phyloP scores from a whole-genome alignment of 140 eudicot species.

The Senecio squalidus region DNA sequence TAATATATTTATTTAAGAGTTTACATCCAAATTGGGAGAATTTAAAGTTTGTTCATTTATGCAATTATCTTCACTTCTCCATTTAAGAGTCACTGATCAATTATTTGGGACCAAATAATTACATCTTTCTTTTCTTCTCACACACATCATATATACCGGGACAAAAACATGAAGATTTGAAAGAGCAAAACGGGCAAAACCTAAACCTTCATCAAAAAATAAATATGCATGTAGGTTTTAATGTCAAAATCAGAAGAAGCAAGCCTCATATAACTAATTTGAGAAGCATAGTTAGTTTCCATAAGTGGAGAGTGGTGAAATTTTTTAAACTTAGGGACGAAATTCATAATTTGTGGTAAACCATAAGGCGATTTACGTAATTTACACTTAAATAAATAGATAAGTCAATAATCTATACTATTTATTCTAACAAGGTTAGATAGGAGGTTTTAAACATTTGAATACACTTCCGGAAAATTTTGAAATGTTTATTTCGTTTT shows the following conservation, averaged over 20 bases:
- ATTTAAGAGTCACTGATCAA: background rate
- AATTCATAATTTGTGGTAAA: too few species aligned
- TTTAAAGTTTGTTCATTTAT: background rate
- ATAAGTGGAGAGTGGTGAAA: too few species aligned
- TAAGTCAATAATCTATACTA: too few species aligned
- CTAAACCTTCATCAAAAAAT: background rate
- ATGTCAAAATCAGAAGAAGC: background rate
- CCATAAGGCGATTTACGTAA: too few species aligned
- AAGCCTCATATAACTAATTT: too few species aligned
- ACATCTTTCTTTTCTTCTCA: background rate
- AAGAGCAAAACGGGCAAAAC: background rate
- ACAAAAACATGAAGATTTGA: background rate
- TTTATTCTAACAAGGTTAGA: too few species aligned
- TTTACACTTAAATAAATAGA: too few species aligned
- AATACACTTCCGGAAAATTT: too few species aligned
- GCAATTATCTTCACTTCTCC: background rate
- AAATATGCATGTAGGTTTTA: background rate
- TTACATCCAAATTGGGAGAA: background rate
- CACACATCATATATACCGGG: background rate
- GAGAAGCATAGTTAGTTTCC: too few species aligned
- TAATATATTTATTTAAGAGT: background rate
- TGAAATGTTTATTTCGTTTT: too few species aligned
- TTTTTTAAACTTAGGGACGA: too few species aligned
- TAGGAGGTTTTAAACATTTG: too few species aligned
- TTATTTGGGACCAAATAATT: background rate